These are phyloP conservation scores for Microbotryum silenes-acaulis DNA, from an alignment of 1,284 basidiomycete genomes.

Conservation along the genomic window DNA sequence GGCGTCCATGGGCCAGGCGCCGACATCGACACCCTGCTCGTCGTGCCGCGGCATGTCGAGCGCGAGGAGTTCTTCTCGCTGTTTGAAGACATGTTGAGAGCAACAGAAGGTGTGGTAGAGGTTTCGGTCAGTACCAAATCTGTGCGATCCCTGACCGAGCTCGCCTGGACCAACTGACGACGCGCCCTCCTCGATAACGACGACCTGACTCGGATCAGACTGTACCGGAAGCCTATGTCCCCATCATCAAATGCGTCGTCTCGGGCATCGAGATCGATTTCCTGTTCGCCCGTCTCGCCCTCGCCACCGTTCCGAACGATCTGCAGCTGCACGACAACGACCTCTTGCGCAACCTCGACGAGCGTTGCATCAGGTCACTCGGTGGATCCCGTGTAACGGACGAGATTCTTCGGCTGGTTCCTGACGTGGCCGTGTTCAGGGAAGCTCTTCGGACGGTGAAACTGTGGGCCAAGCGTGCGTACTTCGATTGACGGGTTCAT, in stretches of 20 bases:
- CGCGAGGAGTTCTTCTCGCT: slow-evolving; percentile 92
- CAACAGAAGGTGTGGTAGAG: slow-evolving; percentile 77
- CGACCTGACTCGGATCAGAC: slow-evolving; percentile 50
- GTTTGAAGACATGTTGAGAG: slow-evolving; percentile 82
- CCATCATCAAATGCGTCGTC: slow-evolving; percentile 86
- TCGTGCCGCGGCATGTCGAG: slow-evolving; percentile 91
- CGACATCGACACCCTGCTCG: slow-evolving; percentile 98
- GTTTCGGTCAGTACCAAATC: slow-evolving; percentile 63
- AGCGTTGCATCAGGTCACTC: slow-evolving; percentile 87
- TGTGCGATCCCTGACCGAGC: slow-evolving; percentile 1
- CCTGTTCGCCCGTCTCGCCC: slow-evolving; percentile 70
- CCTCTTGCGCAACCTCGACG: slow-evolving; percentile 84
- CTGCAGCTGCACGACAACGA: slow-evolving; percentile 85
- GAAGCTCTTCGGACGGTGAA: slow-evolving; percentile 93
- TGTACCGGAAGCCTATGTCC: slow-evolving; percentile 92
- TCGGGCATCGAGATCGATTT: slow-evolving; percentile 91
- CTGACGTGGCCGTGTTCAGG: slow-evolving; percentile 88
- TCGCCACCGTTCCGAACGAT: slow-evolving; percentile 82
- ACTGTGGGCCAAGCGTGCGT: slow-evolving; percentile 89
- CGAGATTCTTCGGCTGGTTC: slow-evolving; percentile 89
- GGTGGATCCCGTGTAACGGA: slow-evolving; percentile 95
- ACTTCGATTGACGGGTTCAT: slow-evolving; percentile 10
- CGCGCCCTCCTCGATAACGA: slow-evolving; percentile 3
- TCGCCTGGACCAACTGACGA: slow-evolving; percentile 6
- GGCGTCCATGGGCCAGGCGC: slow-evolving; percentile 93